Evolutionary conservation across 345 rosid species (phyloP).

Genomic region (Hypericum androsaemum): DNA sequence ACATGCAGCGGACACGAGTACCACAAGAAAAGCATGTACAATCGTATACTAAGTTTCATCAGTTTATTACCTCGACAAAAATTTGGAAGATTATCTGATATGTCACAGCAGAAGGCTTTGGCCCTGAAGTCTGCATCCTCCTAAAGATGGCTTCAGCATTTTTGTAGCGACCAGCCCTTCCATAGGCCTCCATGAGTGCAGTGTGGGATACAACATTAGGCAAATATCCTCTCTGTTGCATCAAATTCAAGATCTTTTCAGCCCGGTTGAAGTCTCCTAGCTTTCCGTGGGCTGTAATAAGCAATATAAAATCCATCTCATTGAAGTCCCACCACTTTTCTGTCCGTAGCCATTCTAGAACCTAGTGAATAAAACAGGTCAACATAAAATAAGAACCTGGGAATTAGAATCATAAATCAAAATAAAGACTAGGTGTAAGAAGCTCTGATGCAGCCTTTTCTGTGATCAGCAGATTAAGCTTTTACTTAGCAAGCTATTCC

Average conservation of each 20-base stretch:
- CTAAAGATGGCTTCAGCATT: conserved; percentile 90
- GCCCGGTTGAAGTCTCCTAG: conserved; percentile 76
- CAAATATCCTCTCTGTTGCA: conserved; percentile 59
- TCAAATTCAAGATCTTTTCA: conserved; percentile 54
- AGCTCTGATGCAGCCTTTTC: neutral
- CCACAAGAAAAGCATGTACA: too few species aligned
- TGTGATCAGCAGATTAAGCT: too few species aligned
- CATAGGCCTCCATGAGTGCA: conserved; percentile 93
- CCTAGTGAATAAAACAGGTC: conserved; percentile 32
- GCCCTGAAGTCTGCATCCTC: conserved; percentile 88
- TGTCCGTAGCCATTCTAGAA: conserved; percentile 84
- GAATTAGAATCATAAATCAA: neutral
- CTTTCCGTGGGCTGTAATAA: conserved; percentile 84
- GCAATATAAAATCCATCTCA: conserved; percentile 84
- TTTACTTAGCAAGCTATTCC: too few species aligned
- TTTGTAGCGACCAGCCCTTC: conserved; percentile 71
- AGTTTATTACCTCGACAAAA: conserved; percentile 55
- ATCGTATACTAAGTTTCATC: neutral
- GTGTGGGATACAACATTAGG: conserved; percentile 79
- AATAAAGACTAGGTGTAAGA: neutral
- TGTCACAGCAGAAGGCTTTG: conserved; percentile 85
- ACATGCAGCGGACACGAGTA: too few species aligned
- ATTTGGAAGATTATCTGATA: conserved; percentile 83
- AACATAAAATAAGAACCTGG: neutral
- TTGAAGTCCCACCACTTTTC: conserved; percentile 86